Conservation (phyloP, 169 alveolate species). For the Plasmodium gaboni region DNA sequence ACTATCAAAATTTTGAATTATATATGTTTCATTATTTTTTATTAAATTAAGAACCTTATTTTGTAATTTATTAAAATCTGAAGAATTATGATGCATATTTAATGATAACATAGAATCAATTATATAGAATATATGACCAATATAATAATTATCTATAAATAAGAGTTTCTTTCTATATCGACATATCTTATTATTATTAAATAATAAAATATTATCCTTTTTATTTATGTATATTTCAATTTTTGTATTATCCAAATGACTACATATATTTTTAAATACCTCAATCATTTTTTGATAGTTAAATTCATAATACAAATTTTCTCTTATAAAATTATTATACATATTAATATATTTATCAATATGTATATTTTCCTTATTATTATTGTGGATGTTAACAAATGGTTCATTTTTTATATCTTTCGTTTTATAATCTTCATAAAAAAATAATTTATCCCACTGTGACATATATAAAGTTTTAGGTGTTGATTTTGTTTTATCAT, state of each 20-base stretch:
- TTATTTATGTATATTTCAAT: constrained; percentile 6
- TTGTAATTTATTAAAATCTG: constrained; percentile 24
- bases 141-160: constrained; percentile 54
- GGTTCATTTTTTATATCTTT: constrained; percentile 49
- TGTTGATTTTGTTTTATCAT: background rate
- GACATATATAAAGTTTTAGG: background rate
- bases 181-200: background rate
- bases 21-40: constrained; percentile 70
- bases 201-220: background rate
- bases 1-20: constrained; percentile 66
- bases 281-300: constrained; percentile 10
- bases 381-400: constrained; percentile 14
- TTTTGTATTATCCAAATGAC: constrained; percentile 23
- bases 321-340: constrained; percentile 33
- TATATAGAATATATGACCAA: constrained; percentile 59
- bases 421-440: constrained; percentile 30
- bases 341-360: constrained; percentile 5
- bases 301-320: constrained; percentile 41
- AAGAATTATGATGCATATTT: constrained; percentile 52
- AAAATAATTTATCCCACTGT: constrained; percentile 36
- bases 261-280: constrained; percentile 3
- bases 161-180: constrained; percentile 39
- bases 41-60: constrained; percentile 43
- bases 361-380: background rate
- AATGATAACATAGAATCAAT: constrained; percentile 40